Base-by-base conservation (phyloP, 306 rosid species). In the Cyclanthera cordifolia region DNA sequence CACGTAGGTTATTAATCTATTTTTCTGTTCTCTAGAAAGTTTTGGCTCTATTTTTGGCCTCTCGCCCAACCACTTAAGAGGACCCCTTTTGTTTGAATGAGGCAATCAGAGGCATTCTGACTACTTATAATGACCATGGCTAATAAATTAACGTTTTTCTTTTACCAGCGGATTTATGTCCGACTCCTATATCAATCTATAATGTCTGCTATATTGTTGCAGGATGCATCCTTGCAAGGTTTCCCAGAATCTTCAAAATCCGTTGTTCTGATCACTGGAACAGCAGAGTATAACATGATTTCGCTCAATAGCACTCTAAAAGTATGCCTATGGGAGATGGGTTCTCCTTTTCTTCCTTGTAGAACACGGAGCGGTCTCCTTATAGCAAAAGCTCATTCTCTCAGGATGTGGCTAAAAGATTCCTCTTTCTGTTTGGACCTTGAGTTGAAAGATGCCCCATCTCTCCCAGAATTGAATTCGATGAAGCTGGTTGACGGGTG, bases 321-420 rank as follows among this genome's bases (percentile, higher is more conserved):
- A 78, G 95, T 86, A 3, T 89, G 81, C 74, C 96, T 92, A 72
- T 92, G 96, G 98, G 96, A 92, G 77, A 92, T 89, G 92, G 98
- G 95, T 3, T 92, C 98, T 1, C 98, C 98, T 39, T 92, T 92
- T 74, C 85, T 89, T 71, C 97, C 98, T 21, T 87, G 98, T 48
- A 84, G 75, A 77, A 89, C 98, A 8, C 73, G 96, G 4, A 77
- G 81, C 2, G 98, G 98, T 0, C 79, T 92, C 72, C 98, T 92
- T 28, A 75, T 92, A 50, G 98, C 98, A 0, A 89, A 92, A 85
- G 95, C 96, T 75, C 96, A 92, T 74, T 89, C 98, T 72, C 96
- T 92, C 43, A 77, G 95, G 65, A 87, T 89, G 98, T 92, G 98
- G 98, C 79, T 92, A 67, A 92, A 89, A 75, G 98, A 92, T 72